A percentile compares a stretch with the other conserved stretches of the same genome.
These are phyloP conservation scores for Cryptosporidium ubiquitum DNA, from an alignment of 169 alveolate species.

Conservation along the genomic window DNA sequence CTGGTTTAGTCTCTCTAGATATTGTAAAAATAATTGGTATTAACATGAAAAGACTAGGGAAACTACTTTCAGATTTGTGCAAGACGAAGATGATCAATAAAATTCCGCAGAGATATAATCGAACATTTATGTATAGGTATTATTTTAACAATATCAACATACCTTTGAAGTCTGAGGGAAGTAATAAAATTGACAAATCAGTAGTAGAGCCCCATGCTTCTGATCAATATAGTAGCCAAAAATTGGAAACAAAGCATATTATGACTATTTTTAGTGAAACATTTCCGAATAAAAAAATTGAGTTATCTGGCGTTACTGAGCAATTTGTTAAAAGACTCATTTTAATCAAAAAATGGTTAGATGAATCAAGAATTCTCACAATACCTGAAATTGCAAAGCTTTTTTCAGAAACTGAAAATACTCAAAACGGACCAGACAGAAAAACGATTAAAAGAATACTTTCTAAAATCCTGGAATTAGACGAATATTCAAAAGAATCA, in stretches of 20 bases:
- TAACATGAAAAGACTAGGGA: slow-evolving; percentile 67
- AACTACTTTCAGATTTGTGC: slow-evolving; percentile 39
- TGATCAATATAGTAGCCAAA: neutral
- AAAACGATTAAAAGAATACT: slow-evolving; percentile 54
- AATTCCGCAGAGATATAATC: slow-evolving; percentile 54
- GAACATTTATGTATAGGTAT: slow-evolving; percentile 74
- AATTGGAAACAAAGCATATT: neutral
- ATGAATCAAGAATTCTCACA: slow-evolving; percentile 37
- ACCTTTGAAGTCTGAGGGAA: neutral
- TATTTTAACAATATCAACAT: neutral
- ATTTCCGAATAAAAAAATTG: slow-evolving; percentile 3
- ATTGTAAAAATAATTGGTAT: slow-evolving; percentile 36
- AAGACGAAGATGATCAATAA: slow-evolving; percentile 1
- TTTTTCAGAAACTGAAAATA: slow-evolving; percentile 35
- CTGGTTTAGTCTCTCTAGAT: slow-evolving; percentile 61
- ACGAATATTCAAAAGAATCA: slow-evolving; percentile 29
- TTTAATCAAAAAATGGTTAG: slow-evolving; percentile 42
- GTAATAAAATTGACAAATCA: neutral
- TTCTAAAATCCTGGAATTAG: slow-evolving; percentile 30
- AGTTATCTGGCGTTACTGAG: slow-evolving; percentile 32
- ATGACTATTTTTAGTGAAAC: slow-evolving; percentile 3
- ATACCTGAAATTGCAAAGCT: slow-evolving; percentile 64
- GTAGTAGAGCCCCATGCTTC: neutral
- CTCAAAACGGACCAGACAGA: slow-evolving; percentile 71
- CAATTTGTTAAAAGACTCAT: slow-evolving; percentile 42